Percentiles rank a stretch among this genome's conserved stretches.
Conservation (phyloP, 306 rosid species). For the Malus sylvestris region DNA sequence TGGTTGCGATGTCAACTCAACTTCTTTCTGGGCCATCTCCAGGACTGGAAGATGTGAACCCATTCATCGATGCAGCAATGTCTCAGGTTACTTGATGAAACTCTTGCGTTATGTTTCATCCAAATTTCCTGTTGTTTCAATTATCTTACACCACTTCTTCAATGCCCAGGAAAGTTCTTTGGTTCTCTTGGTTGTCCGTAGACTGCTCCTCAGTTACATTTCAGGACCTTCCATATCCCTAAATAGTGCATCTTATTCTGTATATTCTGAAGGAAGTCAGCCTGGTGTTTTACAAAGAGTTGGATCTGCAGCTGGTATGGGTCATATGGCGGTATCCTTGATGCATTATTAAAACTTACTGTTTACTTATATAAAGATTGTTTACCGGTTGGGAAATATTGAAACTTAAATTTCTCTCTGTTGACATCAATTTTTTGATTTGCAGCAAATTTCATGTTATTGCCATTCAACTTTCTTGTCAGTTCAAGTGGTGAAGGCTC, state of each 20-base stretch:
- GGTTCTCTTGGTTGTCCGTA: slow-evolving; percentile 60
- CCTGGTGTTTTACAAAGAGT: slow-evolving; percentile 89
- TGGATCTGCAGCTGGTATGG: slow-evolving; percentile 91
- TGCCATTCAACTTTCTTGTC: slow-evolving; percentile 79
- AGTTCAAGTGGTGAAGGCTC: slow-evolving; percentile 68
- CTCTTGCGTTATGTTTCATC: slow-evolving; percentile 17
- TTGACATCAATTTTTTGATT: slow-evolving; percentile 16
- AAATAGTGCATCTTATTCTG: slow-evolving; percentile 54
- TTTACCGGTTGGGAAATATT: background rate
- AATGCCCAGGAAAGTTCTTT: slow-evolving; percentile 73
- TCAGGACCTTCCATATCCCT: slow-evolving; percentile 41
- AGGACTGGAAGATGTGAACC: slow-evolving; percentile 69
- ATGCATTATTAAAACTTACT: background rate
- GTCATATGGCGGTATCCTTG: background rate
- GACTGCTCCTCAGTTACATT: slow-evolving; percentile 66
- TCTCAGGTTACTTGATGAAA: slow-evolving; percentile 63
- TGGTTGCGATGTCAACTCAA: slow-evolving; percentile 90
- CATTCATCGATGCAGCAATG: slow-evolving; percentile 91
- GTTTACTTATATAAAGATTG: background rate
- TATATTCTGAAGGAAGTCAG: slow-evolving; percentile 70
- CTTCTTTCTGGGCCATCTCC: slow-evolving; percentile 98
- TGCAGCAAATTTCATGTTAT: slow-evolving; percentile 84
- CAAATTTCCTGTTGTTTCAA: slow-evolving; percentile 3
- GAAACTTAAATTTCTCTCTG: slow-evolving; percentile 9
- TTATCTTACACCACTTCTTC: slow-evolving; percentile 21